phyloP scores from a whole-genome alignment of 805 yeast species.

The Candida coquimbonensis region DNA sequence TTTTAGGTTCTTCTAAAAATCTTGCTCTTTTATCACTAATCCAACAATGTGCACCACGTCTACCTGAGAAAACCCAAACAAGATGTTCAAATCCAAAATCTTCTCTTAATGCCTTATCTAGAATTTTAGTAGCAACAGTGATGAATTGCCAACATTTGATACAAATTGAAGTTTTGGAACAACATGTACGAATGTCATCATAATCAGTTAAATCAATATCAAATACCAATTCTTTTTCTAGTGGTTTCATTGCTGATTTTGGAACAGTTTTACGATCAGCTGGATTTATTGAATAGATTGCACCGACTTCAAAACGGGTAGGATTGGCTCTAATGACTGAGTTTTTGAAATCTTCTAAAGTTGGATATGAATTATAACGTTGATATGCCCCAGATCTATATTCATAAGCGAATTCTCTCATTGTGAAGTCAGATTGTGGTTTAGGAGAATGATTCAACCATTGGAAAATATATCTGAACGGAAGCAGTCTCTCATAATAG shows the following conservation, averaged over 20 bases:
- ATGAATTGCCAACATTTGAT: conserved; percentile 90
- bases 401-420: conserved; percentile 92
- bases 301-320: conserved; percentile 91
- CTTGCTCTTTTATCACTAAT: conserved; percentile 83
- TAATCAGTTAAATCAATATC: conserved; percentile 98
- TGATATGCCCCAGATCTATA: conserved; percentile 82
- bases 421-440: conserved; percentile 68
- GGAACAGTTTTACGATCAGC: conserved; percentile 71
- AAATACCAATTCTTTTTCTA: conserved; percentile 81
- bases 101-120: conserved; percentile 64
- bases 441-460: conserved; percentile 87
- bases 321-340: conserved; percentile 73
- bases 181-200: conserved; percentile 89
- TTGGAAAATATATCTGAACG: conserved; percentile 70
- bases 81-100: conserved; percentile 87
- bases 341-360: conserved; percentile 67
- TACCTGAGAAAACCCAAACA: conserved; percentile 95
- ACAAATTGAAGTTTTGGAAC: conserved; percentile 80
- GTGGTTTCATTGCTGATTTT: conserved; percentile 70
- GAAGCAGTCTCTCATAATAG: conserved; percentile 65
- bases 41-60: conserved; percentile 99
- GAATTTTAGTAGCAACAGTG: conserved; percentile 69
- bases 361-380: conserved; percentile 73
- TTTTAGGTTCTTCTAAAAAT: conserved; percentile 56
- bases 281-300: conserved; percentile 85